These are phyloP conservation scores for Fusarium odoratissimum DNA, from an alignment of 2,329 filamentous ascomycete species.

Conservation along the genomic window DNA sequence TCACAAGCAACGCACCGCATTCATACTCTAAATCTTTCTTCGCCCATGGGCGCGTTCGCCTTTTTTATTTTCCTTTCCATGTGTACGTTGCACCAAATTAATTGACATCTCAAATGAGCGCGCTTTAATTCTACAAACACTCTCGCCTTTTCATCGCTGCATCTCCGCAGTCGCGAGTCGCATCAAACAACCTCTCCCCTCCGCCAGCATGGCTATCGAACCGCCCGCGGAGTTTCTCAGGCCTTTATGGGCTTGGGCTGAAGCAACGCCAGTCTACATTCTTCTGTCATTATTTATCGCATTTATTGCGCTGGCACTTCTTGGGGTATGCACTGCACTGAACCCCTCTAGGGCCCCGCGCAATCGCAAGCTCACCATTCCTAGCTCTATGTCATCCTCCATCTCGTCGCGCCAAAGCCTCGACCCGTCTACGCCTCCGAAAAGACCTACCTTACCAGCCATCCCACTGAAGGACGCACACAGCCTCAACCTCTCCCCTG, in stretches of 20 bases:
- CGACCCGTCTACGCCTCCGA: conserved; percentile 80
- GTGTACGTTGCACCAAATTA: background rate
- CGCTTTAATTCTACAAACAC: background rate
- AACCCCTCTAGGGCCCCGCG: background rate
- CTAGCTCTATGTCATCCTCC: conserved; percentile 73
- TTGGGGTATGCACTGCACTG: conserved; percentile 50
- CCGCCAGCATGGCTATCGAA: conserved; percentile 35
- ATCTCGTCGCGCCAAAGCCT: conserved; percentile 82
- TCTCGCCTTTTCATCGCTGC: conserved; percentile 2
- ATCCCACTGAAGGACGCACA: conserved; percentile 61
- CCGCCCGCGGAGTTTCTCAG: conserved; percentile 51
- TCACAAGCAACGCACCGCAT: conserved; percentile 1
- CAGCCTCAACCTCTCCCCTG: conserved; percentile 73
- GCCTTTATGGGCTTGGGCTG: conserved; percentile 51
- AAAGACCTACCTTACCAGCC: conserved; percentile 84
- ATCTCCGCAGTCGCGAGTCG: conserved; percentile 21
- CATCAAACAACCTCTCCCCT: conserved; percentile 1
- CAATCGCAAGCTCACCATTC: conserved; percentile 21
- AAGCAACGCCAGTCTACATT: conserved; percentile 54
- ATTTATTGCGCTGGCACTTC: conserved; percentile 50
- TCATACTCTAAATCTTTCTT: background rate
- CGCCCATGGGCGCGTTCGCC: conserved; percentile 11
- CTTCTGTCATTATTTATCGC: conserved; percentile 52
- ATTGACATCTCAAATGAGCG: conserved; percentile 8
- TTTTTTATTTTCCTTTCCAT: background rate